phyloP scores from a whole-genome alignment of 768 basidiomycete genomes.

The Russula vinacea region DNA sequence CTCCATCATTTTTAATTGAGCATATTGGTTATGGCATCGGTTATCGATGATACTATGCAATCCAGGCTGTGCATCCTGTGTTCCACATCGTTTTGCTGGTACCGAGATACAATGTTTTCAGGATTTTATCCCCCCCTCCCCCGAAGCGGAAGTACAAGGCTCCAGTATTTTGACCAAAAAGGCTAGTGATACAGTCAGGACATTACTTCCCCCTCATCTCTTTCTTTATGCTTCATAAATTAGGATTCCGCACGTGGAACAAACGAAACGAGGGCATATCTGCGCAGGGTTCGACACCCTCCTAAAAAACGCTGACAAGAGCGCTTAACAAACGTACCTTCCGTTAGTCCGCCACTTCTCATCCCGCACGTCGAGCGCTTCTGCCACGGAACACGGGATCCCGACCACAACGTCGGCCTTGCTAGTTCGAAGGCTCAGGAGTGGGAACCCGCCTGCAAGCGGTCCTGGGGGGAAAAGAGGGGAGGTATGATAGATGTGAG shows the following conservation, averaged over 20 bases:
- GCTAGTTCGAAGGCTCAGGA: constrained; percentile 85
- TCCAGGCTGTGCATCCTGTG: no score
- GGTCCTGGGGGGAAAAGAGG: constrained; percentile 49
- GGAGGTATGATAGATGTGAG: neutral
- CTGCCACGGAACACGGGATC: constrained; percentile 62
- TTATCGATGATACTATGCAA: no score
- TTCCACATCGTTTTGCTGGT: no score
- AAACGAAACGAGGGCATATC: constrained; percentile 26
- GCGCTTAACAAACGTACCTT: constrained; percentile 47
- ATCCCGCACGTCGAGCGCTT: constrained; percentile 59
- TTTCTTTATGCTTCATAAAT: neutral
- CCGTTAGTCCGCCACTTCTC: constrained; percentile 80
- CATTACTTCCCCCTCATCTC: neutral
- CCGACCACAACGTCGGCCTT: constrained; percentile 96
- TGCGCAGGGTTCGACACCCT: neutral
- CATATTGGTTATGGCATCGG: no score
- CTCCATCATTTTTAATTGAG: no score
- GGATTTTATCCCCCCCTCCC: no score
- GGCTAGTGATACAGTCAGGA: neutral
- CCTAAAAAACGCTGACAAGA: neutral
- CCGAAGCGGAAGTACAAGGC: no score
- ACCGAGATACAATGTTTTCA: no score
- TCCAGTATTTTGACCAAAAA: no score
- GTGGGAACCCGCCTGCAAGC: constrained; percentile 70
- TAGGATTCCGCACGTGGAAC: neutral